Percentiles rank a stretch among this genome's conserved stretches.
phyloP scores from a whole-genome alignment of 176 grass and related monocot species.

The maize (Zea mays) region DNA sequence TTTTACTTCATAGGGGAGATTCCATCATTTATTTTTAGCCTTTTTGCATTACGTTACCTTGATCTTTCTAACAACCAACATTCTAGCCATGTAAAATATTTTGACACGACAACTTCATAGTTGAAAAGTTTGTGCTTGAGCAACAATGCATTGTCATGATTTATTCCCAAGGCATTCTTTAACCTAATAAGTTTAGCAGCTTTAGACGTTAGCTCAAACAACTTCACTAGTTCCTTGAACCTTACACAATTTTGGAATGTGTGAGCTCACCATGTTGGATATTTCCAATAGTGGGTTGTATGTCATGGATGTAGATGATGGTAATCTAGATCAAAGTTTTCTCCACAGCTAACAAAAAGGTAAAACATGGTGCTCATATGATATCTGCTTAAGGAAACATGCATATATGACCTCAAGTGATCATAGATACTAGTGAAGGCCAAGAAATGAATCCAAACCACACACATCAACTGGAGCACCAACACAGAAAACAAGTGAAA shows the following conservation, averaged over 20 bases:
- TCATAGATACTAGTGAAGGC: too few species aligned
- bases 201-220: background rate
- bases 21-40: background rate
- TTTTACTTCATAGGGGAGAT: background rate
- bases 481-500: too few species aligned
- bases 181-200: background rate
- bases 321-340: too few species aligned
- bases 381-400: too few species aligned
- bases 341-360: too few species aligned
- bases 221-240: constrained; percentile 27
- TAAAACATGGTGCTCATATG: too few species aligned
- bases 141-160: background rate
- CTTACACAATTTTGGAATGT: background rate
- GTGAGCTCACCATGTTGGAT: background rate
- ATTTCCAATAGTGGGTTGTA: constrained; percentile 35
- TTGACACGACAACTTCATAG: background rate
- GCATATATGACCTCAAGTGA: too few species aligned
- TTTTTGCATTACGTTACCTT: background rate
- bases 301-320: background rate
- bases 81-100: background rate
- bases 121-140: background rate
- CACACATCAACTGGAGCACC: too few species aligned
- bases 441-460: too few species aligned
- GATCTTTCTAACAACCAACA: constrained; percentile 3
- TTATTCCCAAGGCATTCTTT: constrained; percentile 5